phyloP scores from a whole-genome alignment of 495 filamentous ascomycete genomes.

The Penicillium mononematosum region DNA sequence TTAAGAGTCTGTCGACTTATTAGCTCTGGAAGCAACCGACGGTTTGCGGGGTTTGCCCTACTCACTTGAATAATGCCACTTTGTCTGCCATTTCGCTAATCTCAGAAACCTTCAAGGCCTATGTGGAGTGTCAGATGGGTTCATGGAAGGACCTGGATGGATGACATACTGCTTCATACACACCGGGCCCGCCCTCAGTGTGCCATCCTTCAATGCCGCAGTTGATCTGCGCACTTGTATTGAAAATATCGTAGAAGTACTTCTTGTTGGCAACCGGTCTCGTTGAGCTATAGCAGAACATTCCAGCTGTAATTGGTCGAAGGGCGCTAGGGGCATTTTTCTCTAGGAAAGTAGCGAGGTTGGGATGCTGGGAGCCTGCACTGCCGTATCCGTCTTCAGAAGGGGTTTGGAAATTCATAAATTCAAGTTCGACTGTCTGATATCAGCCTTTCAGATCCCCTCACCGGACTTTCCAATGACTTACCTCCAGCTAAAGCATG shows the following conservation, averaged over 20 bases:
- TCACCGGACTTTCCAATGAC: neutral
- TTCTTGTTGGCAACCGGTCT: slow-evolving; percentile 80
- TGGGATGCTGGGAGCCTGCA: slow-evolving; percentile 52
- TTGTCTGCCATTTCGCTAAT: slow-evolving; percentile 78
- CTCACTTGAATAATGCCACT: slow-evolving; percentile 79
- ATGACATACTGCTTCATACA: slow-evolving; percentile 73
- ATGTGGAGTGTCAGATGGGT: slow-evolving; percentile 5
- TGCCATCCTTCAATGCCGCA: slow-evolving; percentile 90
- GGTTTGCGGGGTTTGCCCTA: neutral
- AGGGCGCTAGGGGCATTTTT: slow-evolving; percentile 64
- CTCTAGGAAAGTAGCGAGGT: slow-evolving; percentile 65
- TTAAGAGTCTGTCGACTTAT: slow-evolving; percentile 54
- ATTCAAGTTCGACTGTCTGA: slow-evolving; percentile 79
- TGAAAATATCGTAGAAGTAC: slow-evolving; percentile 86
- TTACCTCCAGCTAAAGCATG: slow-evolving; percentile 85
- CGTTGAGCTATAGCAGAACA: slow-evolving; percentile 93
- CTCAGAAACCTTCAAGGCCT: slow-evolving; percentile 71
- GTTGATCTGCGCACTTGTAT: slow-evolving; percentile 68
- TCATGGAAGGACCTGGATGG: neutral
- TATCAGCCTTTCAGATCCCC: neutral
- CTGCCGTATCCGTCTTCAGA: slow-evolving; percentile 36
- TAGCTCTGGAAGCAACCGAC: neutral
- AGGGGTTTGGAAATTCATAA: slow-evolving; percentile 82
- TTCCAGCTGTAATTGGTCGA: slow-evolving; percentile 77
- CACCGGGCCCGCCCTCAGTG: slow-evolving; percentile 86